Evolutionary conservation across 768 basidiomycete species (phyloP).

Genomic region (Psilocybe sp.): DNA sequence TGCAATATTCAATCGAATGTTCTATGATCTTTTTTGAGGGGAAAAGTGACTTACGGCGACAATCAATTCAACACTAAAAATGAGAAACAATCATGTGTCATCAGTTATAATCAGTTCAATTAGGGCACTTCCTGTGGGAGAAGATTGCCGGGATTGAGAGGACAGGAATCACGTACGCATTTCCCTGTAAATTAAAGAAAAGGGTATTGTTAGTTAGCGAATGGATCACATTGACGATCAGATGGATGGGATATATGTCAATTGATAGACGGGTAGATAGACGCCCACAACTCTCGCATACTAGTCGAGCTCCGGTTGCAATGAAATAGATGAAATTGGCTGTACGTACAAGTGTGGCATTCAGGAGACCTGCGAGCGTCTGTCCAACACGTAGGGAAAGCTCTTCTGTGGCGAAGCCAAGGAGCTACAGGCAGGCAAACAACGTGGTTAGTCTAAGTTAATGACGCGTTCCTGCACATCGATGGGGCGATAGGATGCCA

Average conservation of each 20-base stretch:
- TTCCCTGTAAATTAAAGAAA: conserved; percentile 33
- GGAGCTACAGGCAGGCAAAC: conserved; percentile 38
- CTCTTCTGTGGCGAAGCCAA: conserved; percentile 86
- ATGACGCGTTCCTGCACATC: neutral
- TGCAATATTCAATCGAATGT: neutral
- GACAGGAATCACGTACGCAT: conserved; percentile 34
- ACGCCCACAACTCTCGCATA: neutral
- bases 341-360: conserved; percentile 71
- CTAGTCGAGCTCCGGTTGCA: conserved; percentile 1
- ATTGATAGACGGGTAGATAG: no score
- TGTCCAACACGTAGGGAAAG: conserved; percentile 79
- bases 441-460: neutral
- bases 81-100: neutral
- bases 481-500: neutral
- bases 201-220: no score
- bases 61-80: conserved; percentile 61
- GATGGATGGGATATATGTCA: no score
- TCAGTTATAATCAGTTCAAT: conserved; percentile 6
- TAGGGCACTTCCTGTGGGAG: conserved; percentile 10
- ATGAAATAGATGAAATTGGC: neutral
- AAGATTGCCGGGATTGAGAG: neutral
- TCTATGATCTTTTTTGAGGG: neutral
- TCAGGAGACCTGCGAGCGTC: conserved; percentile 79
- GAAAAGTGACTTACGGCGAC: conserved; percentile 57
- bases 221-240: no score